Evolutionary conservation across 306 rosid genomes (phyloP).

Genomic region (Quercus robur): DNA sequence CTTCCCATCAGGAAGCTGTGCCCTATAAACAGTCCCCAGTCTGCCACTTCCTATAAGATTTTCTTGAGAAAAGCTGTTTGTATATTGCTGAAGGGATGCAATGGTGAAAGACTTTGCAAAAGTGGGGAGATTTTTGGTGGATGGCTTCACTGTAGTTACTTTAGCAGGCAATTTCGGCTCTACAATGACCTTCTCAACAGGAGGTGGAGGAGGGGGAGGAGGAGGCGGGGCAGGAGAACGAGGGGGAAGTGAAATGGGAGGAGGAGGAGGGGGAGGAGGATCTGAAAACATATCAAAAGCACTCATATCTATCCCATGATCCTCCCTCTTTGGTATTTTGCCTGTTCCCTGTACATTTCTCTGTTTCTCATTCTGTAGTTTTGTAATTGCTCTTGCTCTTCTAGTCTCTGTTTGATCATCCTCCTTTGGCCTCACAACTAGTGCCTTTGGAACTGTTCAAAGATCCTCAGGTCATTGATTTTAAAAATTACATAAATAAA

Average conservation of each 20-base stretch:
- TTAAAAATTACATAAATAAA: constrained; percentile 5
- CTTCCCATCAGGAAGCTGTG: constrained; percentile 91
- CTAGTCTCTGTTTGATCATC: constrained; percentile 42
- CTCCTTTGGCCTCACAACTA: constrained; percentile 47
- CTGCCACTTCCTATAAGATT: constrained; percentile 83
- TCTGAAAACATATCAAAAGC: constrained; percentile 32
- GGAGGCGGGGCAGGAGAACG: constrained; percentile 26
- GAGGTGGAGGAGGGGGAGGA: constrained; percentile 44
- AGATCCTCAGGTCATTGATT: not conserved
- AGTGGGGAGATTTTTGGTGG: constrained; percentile 37
- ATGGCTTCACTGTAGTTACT: constrained; percentile 38
- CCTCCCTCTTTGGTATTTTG: constrained; percentile 47
- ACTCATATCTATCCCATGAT: constrained; percentile 50
- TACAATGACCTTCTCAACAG: constrained; percentile 52
- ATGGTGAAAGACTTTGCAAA: constrained; percentile 67
- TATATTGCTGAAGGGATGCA: constrained; percentile 92
- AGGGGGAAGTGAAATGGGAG: constrained; percentile 29
- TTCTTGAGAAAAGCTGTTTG: constrained; percentile 92
- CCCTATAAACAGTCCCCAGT: constrained; percentile 90
- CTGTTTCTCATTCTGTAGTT: constrained; percentile 44
- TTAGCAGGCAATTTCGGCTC: constrained; percentile 45
- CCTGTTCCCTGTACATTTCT: constrained; percentile 38
- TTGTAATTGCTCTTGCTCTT: constrained; percentile 51
- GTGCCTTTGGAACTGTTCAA: constrained; percentile 49
- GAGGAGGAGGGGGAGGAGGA: constrained; percentile 61